These are phyloP conservation scores for Erodium maritimum DNA, from an alignment of 345 rosid species.

Conservation along the genomic window DNA sequence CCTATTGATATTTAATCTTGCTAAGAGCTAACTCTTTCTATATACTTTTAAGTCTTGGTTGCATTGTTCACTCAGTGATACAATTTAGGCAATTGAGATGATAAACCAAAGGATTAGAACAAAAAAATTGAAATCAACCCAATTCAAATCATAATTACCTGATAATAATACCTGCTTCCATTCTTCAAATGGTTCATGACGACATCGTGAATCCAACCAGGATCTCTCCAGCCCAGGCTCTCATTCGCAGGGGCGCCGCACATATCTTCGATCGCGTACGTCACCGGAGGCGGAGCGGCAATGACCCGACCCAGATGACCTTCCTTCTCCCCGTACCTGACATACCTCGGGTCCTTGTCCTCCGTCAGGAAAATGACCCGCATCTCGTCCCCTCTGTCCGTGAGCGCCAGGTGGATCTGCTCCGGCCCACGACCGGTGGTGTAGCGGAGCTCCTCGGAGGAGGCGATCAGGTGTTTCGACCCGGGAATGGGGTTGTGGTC, in stretches of 20 bases:
- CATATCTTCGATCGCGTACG: slow-evolving; percentile 71
- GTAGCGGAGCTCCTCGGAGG: slow-evolving; percentile 37
- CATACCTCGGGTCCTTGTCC: slow-evolving; percentile 48
- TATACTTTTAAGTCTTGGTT: no score
- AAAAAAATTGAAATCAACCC: background rate
- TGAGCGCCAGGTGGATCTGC: slow-evolving; percentile 66
- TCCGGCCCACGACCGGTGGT: slow-evolving; percentile 37
- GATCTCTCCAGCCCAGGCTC: slow-evolving; percentile 84
- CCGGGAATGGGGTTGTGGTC: slow-evolving; percentile 81
- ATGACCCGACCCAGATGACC: slow-evolving; percentile 21
- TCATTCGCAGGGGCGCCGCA: slow-evolving; percentile 75
- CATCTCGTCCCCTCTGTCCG: slow-evolving; percentile 60
- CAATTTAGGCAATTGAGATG: background rate
- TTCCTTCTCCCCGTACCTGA: slow-evolving; percentile 49
- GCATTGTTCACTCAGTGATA: background rate
- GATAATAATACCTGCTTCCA: slow-evolving; percentile 57
- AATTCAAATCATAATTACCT: slow-evolving; percentile 24
- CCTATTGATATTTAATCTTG: background rate
- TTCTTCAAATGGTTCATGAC: slow-evolving; percentile 49
- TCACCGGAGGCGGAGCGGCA: slow-evolving; percentile 44
- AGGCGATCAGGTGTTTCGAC: slow-evolving; percentile 40
- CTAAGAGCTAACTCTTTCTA: background rate
- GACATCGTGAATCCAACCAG: slow-evolving; percentile 71
- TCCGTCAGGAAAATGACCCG: slow-evolving; percentile 71
- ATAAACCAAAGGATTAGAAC: background rate